Percentiles rank a stretch among this genome's conserved stretches.
Conservation (phyloP, 768 basidiomycete species). For the Sarcodon sp. region DNA sequence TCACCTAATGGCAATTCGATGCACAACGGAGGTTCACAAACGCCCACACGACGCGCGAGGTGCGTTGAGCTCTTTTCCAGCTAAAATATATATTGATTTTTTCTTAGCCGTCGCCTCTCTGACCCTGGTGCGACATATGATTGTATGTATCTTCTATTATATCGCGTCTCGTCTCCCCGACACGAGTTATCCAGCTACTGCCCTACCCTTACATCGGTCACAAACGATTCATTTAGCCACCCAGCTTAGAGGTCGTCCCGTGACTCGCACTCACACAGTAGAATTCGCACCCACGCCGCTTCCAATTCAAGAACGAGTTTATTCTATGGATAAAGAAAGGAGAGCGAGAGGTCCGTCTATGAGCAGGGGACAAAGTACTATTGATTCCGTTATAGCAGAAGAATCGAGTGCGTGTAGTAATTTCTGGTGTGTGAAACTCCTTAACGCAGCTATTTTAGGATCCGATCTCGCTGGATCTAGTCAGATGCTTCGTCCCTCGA, state of each 20-base stretch:
- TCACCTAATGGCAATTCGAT: not conserved
- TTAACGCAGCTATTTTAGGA: too few relatives aligned
- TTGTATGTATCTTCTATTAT: not conserved
- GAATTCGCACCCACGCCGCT: conserved; percentile 34
- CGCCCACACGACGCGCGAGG: too few relatives aligned
- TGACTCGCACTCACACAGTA: conserved; percentile 31
- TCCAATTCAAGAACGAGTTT: not conserved
- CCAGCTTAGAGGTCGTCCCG: conserved; percentile 1
- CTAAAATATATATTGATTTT: too few relatives aligned
- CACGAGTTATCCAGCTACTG: not conserved
- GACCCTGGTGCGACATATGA: not conserved
- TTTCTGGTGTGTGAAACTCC: not conserved
- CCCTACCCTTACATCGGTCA: not conserved
- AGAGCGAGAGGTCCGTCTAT: conserved; percentile 8
- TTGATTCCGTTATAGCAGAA: too few relatives aligned
- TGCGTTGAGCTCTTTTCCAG: too few relatives aligned
- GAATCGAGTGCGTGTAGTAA: conserved; percentile 4
- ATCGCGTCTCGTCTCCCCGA: not conserved
- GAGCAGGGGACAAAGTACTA: not conserved
- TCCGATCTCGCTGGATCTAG: conserved; percentile 2
- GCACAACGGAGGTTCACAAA: too few relatives aligned
- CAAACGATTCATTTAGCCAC: not conserved
- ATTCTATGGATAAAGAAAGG: too few relatives aligned
- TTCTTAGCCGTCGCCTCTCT: conserved; percentile 1
- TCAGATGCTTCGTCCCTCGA: conserved; percentile 6